Evolutionary conservation across 192 early-diverging fungal genomes (phyloP).

Genomic region (Podila horticola): DNA sequence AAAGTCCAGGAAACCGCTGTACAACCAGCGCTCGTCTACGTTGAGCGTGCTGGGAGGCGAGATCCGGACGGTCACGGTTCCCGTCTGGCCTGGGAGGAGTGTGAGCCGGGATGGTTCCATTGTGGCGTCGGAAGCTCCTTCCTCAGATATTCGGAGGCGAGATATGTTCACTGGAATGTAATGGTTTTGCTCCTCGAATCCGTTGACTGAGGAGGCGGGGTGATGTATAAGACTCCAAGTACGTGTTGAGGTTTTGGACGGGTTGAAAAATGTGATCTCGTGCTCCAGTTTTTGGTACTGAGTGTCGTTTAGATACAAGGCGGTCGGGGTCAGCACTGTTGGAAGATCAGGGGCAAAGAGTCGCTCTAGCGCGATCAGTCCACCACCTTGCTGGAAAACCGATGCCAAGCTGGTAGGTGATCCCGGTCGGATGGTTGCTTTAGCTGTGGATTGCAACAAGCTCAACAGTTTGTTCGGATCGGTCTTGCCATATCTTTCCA

Average conservation of each 20-base stretch:
- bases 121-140: not conserved
- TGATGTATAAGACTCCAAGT: slow-evolving; percentile 24
- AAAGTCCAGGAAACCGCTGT: slow-evolving; percentile 34
- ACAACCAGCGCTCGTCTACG: slow-evolving; percentile 32
- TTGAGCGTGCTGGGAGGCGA: slow-evolving; percentile 9
- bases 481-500: slow-evolving; percentile 24
- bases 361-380: slow-evolving; percentile 73
- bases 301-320: slow-evolving; percentile 63
- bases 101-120: slow-evolving; percentile 14
- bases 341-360: slow-evolving; percentile 59
- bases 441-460: slow-evolving; percentile 23
- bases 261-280: slow-evolving; percentile 19
- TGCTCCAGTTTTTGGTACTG: slow-evolving; percentile 41
- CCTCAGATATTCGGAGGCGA: slow-evolving; percentile 16
- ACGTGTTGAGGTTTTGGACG: slow-evolving; percentile 4
- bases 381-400: slow-evolving; percentile 72
- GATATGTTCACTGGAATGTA: slow-evolving; percentile 30
- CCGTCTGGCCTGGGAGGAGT: slow-evolving; percentile 6
- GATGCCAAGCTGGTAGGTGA: slow-evolving; percentile 40
- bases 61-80: slow-evolving; percentile 8
- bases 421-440: slow-evolving; percentile 14
- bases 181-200: slow-evolving; percentile 22
- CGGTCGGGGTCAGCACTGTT: slow-evolving; percentile 61
- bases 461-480: slow-evolving; percentile 15
- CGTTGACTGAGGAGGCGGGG: slow-evolving; percentile 34